A percentile compares a stretch with the other conserved stretches of the same genome.
Conservation (phyloP, 306 rosid genomes). For the Castanospermum australe region DNA sequence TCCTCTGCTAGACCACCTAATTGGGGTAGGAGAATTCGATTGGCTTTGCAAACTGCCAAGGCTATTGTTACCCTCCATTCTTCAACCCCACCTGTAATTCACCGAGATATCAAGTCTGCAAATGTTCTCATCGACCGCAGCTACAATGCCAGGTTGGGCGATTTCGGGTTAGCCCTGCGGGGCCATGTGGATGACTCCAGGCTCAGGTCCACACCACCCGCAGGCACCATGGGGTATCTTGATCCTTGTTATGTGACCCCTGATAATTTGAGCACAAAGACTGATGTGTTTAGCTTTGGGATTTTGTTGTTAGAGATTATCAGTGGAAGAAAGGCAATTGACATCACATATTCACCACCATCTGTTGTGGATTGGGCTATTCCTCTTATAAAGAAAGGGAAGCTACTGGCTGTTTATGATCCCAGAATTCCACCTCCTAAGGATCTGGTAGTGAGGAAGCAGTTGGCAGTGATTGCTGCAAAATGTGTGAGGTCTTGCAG, state of each 20-base stretch:
- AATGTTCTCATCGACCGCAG: conserved; percentile 77
- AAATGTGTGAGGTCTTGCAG: conserved; percentile 95
- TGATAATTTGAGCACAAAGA: conserved; percentile 86
- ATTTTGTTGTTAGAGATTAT: conserved; percentile 94
- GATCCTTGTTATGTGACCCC: conserved; percentile 97
- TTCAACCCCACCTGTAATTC: conserved; percentile 89
- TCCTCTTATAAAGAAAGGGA: conserved; percentile 85
- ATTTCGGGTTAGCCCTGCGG: conserved; percentile 82
- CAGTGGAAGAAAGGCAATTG: conserved; percentile 94
- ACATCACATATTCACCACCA: conserved; percentile 84
- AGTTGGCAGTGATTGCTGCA: conserved; percentile 82
- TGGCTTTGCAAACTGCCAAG: conserved; percentile 87
- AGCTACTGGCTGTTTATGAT: conserved; percentile 66
- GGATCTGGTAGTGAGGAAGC: conserved; percentile 82
- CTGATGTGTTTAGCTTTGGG: conserved; percentile 97
- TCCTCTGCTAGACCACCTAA: conserved; percentile 45
- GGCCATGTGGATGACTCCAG: conserved; percentile 66
- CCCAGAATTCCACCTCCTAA: conserved; percentile 70
- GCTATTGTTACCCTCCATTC: conserved; percentile 84
- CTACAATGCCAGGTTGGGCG: conserved; percentile 91
- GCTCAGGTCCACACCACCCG: conserved; percentile 90
- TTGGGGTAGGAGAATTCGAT: conserved; percentile 89
- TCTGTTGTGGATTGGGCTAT: conserved; percentile 96
- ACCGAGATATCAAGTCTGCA: conserved; percentile 90
- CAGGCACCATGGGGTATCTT: conserved; percentile 95